Conservation (phyloP, 2,329 filamentous ascomycete genomes). For the Ramularia collo-cygni region DNA sequence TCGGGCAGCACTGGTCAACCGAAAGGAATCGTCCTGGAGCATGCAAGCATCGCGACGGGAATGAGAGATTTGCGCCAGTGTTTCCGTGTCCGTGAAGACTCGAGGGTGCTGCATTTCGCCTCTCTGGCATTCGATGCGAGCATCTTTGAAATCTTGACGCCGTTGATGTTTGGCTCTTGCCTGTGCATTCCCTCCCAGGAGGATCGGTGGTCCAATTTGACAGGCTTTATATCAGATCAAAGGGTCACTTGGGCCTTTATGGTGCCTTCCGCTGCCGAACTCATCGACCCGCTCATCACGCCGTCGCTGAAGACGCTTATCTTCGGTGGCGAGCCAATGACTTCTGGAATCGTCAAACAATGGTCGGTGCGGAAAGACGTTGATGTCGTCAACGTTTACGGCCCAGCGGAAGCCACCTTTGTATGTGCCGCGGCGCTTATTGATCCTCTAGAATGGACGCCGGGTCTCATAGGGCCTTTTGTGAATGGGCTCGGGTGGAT, state of each 20-base stretch:
- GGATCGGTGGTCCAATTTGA: constrained; percentile 11
- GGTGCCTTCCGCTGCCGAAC: constrained; percentile 5
- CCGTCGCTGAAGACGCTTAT: constrained; percentile 4
- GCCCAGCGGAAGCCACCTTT: constrained; percentile 7
- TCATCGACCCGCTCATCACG: constrained; percentile 3
- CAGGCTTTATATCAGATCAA: constrained; percentile 2
- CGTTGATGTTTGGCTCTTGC: constrained; percentile 13
- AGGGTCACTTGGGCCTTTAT: constrained; percentile 1
- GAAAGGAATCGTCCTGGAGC: constrained; percentile 11
- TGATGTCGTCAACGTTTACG: constrained; percentile 4
- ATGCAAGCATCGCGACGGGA: constrained; percentile 8
- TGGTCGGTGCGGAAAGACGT: neutral
- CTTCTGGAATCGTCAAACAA: neutral
- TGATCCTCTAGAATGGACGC: neutral
- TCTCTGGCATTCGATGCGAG: constrained; percentile 19
- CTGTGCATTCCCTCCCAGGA: constrained; percentile 19
- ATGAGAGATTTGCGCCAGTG: constrained; percentile 3
- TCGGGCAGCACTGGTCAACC: constrained; percentile 46
- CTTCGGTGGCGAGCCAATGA: constrained; percentile 7
- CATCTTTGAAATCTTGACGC: constrained; percentile 3
- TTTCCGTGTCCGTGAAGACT: constrained; percentile 1
- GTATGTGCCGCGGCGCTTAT: neutral
- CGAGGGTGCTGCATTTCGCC: constrained; percentile 18
- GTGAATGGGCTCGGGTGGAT: neutral
- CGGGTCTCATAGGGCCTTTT: neutral